Base-by-base conservation (phyloP, 257 asterid species). In the Ajuga chamaepitys region DNA sequence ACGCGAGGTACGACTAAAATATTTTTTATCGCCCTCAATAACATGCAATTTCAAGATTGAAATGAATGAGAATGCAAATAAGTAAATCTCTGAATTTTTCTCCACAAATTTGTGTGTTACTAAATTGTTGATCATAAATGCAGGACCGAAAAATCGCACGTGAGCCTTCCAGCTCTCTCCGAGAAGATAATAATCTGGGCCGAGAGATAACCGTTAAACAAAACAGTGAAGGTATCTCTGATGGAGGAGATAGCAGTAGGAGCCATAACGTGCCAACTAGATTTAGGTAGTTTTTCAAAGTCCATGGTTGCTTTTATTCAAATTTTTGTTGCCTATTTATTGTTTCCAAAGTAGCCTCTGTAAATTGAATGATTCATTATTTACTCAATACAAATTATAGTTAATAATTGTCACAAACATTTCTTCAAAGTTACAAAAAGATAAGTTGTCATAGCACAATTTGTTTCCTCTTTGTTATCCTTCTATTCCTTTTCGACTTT, bases 101-200 rank as follows among this genome's bases (percentile, higher is more conserved):
- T n/a, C 22, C 44, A n/a, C 12, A 5, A 21, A 3, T 11, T 20
- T 24, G 45, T 12, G 2, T 11, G 47, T 72, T 32, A 34, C 52
- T 61, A 24, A 52, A 28, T 8, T 30, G 7, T 30, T 53, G 52
- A 26, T 68, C 42, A 7, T 9, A 68, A 50, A 67, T 67, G 34
- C 74, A 91, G 97, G 96, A 91, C 58, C 81, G 82, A 7, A 76
- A 78, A 70, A 32, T 74, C 58, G 88, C 65, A 21, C 76, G 77
- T 12, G 84, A 71, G 69, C 46, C 91, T 17, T 73, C 89, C 41
- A 62, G 75, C 55, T 81, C 87, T 21, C 75, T 47, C 57, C 79
- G 74, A 42, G 82, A 82, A 64, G 78, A 78, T 65, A 74, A 59
- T 14, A 70, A 53, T 57, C 56, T 61, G 11, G 79, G 73, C 17